phyloP scores from a whole-genome alignment of 2,329 filamentous ascomycete genomes.

The Conoideocrella luteorostrata region DNA sequence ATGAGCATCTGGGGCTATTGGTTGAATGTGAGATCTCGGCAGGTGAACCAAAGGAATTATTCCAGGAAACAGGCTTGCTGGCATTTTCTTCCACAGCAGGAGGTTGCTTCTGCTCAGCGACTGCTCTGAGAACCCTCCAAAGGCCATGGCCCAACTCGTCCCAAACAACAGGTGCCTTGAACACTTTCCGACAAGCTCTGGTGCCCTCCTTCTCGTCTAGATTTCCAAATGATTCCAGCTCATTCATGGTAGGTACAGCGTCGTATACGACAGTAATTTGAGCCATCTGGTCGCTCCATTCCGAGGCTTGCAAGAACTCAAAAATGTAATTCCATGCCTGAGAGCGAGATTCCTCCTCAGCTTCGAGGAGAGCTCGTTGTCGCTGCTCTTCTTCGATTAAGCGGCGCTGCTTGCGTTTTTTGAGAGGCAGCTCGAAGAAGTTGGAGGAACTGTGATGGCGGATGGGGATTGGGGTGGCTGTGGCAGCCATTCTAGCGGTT shows the following conservation, averaged over 20 bases:
- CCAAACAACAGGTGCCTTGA: constrained; percentile 33
- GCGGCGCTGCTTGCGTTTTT: constrained; percentile 15
- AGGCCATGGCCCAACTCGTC: constrained; percentile 29
- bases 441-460: constrained; percentile 9
- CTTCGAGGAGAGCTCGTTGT: constrained; percentile 20
- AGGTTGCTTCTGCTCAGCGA: constrained; percentile 13
- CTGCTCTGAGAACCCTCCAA: constrained; percentile 21
- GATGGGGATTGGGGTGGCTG: constrained; percentile 7
- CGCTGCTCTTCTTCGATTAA: constrained; percentile 13
- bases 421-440: constrained; percentile 18
- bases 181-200: constrained; percentile 27
- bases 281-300: constrained; percentile 24
- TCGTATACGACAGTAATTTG: constrained; percentile 28
- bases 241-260: constrained; percentile 25
- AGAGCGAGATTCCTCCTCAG: constrained; percentile 22
- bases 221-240: constrained; percentile 25
- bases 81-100: not conserved
- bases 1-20: constrained; percentile 3
- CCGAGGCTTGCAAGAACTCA: constrained; percentile 21
- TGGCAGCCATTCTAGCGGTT: constrained; percentile 8
- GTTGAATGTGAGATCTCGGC: not conserved
- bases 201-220: constrained; percentile 29
- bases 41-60: not conserved
- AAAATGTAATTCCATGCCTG: constrained; percentile 26
- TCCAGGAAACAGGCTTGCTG: constrained; percentile 2